phyloP scores from a whole-genome alignment of 768 basidiomycete species.

The Xerocomellus intermedius region DNA sequence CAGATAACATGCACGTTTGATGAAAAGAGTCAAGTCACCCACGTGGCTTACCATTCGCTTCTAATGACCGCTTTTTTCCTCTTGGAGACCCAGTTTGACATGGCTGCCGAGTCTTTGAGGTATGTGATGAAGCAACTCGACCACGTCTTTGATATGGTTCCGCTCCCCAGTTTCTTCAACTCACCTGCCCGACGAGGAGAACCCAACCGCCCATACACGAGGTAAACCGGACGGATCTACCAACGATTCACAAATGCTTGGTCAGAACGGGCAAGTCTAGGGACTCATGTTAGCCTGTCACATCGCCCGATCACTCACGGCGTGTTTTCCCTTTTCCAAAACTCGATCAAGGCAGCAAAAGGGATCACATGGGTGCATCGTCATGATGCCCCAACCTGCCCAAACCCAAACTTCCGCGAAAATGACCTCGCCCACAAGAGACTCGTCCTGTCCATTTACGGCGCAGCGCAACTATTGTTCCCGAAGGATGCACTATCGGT shows the following conservation, averaged over 20 bases:
- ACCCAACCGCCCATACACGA: constrained; percentile 2
- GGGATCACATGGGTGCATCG: background rate
- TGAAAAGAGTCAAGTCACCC: background rate
- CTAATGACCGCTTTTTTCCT: too few species aligned
- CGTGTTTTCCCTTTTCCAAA: background rate
- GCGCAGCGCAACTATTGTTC: background rate
- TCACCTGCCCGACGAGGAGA: background rate
- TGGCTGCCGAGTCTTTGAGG: background rate
- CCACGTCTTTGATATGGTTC: background rate
- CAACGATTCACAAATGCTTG: background rate
- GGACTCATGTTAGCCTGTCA: background rate
- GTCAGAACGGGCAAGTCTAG: background rate
- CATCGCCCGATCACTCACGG: background rate
- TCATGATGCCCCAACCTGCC: background rate
- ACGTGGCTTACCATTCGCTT: constrained; percentile 5
- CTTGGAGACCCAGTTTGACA: background rate
- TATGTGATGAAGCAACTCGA: background rate
- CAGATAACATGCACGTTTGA: constrained; percentile 8
- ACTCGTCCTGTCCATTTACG: background rate
- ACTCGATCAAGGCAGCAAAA: background rate
- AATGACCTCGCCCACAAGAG: background rate
- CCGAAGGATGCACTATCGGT: background rate
- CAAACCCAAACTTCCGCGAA: too few species aligned
- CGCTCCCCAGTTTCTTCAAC: background rate
- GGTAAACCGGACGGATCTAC: constrained; percentile 18